Evolutionary conservation across 2,329 filamentous ascomycete genomes (phyloP).

Genomic region (Fusarium aywerte): DNA sequence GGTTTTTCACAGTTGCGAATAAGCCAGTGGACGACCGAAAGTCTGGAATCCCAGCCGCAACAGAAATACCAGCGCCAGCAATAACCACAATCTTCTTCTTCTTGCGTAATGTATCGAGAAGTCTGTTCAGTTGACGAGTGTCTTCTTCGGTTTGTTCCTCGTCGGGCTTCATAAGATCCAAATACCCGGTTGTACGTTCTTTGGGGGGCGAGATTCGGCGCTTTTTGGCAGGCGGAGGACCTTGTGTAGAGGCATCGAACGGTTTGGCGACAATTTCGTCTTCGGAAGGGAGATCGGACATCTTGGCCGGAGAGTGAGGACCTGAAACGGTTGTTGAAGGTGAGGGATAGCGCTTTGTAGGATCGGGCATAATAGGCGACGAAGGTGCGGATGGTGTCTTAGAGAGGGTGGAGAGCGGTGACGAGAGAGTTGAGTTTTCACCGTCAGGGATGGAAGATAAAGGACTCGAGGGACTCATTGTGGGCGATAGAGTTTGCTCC

Average conservation of each 20-base stretch:
- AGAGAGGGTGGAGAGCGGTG: constrained; percentile 65
- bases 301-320: constrained; percentile 62
- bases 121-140: constrained; percentile 69
- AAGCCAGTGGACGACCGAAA: constrained; percentile 93
- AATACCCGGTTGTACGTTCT: constrained; percentile 80
- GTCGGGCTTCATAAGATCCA: constrained; percentile 73
- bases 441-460: constrained; percentile 49
- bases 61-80: constrained; percentile 95
- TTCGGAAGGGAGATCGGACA: constrained; percentile 52
- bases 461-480: constrained; percentile 47
- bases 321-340: constrained; percentile 62
- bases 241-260: constrained; percentile 56
- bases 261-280: constrained; percentile 48
- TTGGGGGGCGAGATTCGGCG: constrained; percentile 70
- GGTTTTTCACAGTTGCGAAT: constrained; percentile 83
- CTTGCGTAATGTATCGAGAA: constrained; percentile 80
- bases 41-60: constrained; percentile 95
- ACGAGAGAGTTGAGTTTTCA: constrained; percentile 57
- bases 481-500: constrained; percentile 16
- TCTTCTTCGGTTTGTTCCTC: constrained; percentile 60
- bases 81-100: constrained; percentile 98
- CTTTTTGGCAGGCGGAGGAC: constrained; percentile 78
- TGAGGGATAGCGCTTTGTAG: constrained; percentile 62
- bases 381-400: constrained; percentile 63
- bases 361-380: constrained; percentile 56